These are phyloP conservation scores for Cerioporus squamosus DNA, from an alignment of 1,284 basidiomycete genomes.

Conservation along the genomic window DNA sequence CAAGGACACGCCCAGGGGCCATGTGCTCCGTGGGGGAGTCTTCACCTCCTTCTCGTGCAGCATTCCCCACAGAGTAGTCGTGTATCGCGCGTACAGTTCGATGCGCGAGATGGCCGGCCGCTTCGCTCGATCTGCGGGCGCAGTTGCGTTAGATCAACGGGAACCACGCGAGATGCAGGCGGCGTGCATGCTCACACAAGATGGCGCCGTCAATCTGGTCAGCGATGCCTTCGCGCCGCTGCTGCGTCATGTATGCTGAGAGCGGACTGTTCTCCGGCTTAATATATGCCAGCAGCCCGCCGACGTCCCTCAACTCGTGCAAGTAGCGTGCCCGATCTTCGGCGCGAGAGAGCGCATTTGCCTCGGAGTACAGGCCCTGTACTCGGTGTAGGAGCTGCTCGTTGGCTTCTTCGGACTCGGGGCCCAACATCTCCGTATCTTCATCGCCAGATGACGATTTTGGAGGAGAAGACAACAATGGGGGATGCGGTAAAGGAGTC, in stretches of 20 bases:
- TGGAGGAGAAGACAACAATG: constrained; percentile 4
- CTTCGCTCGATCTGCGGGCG: constrained; percentile 50
- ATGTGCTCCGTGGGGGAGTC: constrained; percentile 44
- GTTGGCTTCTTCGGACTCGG: constrained; percentile 34
- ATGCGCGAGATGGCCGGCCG: constrained; percentile 59
- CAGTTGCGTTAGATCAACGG: not conserved
- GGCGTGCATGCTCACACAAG: constrained; percentile 58
- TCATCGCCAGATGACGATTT: constrained; percentile 9
- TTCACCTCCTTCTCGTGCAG: constrained; percentile 54
- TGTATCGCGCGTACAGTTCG: constrained; percentile 66
- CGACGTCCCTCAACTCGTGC: constrained; percentile 73
- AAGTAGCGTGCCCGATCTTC: constrained; percentile 62
- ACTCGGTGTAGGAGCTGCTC: constrained; percentile 54
- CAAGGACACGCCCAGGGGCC: constrained; percentile 44
- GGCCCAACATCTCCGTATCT: constrained; percentile 24
- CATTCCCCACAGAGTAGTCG: constrained; percentile 57
- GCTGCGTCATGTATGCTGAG: constrained; percentile 71
- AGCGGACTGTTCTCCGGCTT: constrained; percentile 74
- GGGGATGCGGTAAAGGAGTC: constrained; percentile 12
- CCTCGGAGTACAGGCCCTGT: constrained; percentile 63
- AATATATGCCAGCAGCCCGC: constrained; percentile 76
- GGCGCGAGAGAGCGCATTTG: constrained; percentile 53
- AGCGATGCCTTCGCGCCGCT: constrained; percentile 77
- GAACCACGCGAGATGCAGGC: not conserved
- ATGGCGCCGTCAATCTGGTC: constrained; percentile 89